phyloP scores from a whole-genome alignment of 1,284 basidiomycete genomes.

The Austropuccinia psidii region DNA sequence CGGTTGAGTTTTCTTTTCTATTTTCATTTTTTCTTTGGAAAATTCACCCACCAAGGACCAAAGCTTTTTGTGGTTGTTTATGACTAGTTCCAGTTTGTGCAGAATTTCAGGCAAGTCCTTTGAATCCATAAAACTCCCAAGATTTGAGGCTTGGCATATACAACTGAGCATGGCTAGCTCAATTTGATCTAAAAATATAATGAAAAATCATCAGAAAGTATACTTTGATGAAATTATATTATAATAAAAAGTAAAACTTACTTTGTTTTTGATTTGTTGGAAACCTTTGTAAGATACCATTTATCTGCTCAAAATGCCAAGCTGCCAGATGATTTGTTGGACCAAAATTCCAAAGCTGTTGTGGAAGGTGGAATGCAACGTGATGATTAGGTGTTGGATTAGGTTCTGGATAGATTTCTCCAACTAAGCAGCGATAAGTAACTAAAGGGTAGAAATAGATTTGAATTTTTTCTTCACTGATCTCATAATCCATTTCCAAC shows the following conservation, averaged over 20 bases:
- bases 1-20: too few relatives aligned
- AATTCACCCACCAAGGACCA: constrained; percentile 9
- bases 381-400: neutral
- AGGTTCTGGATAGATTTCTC: neutral
- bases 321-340: neutral
- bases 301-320: neutral
- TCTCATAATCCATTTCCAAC: neutral
- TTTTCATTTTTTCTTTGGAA: constrained; percentile 20
- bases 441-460: neutral
- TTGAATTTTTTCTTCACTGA: neutral
- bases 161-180: too few relatives aligned
- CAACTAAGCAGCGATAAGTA: neutral
- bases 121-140: constrained; percentile 5
- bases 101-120: neutral
- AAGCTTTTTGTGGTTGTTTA: constrained; percentile 26
- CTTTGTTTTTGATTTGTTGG: neutral
- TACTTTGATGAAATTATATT: too few relatives aligned
- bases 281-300: neutral
- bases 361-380: neutral
- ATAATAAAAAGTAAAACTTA: too few relatives aligned
- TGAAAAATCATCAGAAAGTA: too few relatives aligned
- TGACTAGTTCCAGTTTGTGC: neutral
- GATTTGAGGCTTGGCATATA: neutral
- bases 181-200: too few relatives aligned
- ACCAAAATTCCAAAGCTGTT: neutral